These are phyloP conservation scores for Geotrichum phurueaensis DNA, from an alignment of 1,139 yeast genomes.

Conservation along the genomic window DNA sequence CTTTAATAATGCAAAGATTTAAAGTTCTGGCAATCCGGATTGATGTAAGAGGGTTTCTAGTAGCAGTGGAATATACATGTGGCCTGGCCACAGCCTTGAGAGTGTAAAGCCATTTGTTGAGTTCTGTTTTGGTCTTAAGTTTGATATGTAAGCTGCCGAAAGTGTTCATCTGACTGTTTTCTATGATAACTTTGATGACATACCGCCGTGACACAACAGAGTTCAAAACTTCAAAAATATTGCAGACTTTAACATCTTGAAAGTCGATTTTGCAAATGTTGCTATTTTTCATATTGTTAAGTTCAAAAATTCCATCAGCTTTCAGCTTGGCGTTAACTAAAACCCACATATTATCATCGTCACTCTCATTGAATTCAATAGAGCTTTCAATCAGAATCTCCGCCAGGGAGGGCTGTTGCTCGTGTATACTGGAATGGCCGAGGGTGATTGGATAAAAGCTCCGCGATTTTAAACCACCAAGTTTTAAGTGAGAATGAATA, in stretches of 20 bases:
- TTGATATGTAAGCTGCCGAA: not conserved
- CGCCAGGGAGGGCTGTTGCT: not conserved
- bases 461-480: constrained; percentile 6
- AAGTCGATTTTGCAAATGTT: not conserved
- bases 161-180: not conserved
- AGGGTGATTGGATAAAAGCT: constrained; percentile 6
- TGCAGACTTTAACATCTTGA: not conserved
- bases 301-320: constrained; percentile 4
- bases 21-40: constrained; percentile 54
- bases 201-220: constrained; percentile 7
- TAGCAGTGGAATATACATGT: constrained; percentile 44
- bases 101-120: constrained; percentile 68
- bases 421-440: not conserved
- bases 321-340: constrained; percentile 3
- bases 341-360: constrained; percentile 2
- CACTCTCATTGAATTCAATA: not conserved
- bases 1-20: constrained; percentile 60
- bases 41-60: constrained; percentile 27
- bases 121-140: not conserved
- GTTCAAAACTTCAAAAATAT: constrained; percentile 2
- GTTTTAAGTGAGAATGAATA: constrained; percentile 15
- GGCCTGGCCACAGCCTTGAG: constrained; percentile 60
- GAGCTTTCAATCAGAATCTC: not conserved
- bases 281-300: not conserved
- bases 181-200: not conserved